Conservation (phyloP, 228 moss, liverwort and hornwort genomes). For the Sphagnum magellanicum region DNA sequence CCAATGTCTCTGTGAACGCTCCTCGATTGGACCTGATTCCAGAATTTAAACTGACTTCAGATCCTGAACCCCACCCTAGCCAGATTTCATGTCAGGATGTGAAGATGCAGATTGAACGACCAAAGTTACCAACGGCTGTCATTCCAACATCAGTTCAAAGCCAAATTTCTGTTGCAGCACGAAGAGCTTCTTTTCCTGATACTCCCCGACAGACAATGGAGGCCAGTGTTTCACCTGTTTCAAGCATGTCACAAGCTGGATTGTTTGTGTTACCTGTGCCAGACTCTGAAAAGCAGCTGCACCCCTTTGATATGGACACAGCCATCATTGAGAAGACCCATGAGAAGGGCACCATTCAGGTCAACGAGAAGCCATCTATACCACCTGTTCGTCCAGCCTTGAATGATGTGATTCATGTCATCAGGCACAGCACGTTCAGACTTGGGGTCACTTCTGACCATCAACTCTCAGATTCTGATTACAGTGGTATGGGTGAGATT, state of each 20-base stretch:
- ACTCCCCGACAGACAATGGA: slow-evolving; percentile 9
- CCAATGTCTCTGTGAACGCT: slow-evolving; percentile 89
- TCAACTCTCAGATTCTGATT: slow-evolving; percentile 30
- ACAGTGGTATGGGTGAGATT: slow-evolving; percentile 52
- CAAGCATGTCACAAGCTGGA: slow-evolving; percentile 17
- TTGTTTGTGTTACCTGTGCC: slow-evolving; percentile 25
- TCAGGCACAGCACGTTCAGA: slow-evolving; percentile 95
- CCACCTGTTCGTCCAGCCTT: slow-evolving; percentile 80
- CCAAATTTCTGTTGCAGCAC: slow-evolving; percentile 29
- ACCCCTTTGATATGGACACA: slow-evolving; percentile 23
- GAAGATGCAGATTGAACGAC: slow-evolving; percentile 18
- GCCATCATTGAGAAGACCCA: slow-evolving; percentile 58
- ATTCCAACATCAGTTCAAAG: slow-evolving; percentile 22
- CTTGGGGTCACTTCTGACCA: slow-evolving; percentile 53
- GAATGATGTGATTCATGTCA: slow-evolving; percentile 97
- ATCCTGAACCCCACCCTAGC: slow-evolving; percentile 28
- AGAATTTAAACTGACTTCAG: slow-evolving; percentile 60
- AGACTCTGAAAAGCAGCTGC: slow-evolving; percentile 22
- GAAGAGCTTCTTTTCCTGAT: slow-evolving; percentile 12
- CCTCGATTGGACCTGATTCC: slow-evolving; percentile 95
- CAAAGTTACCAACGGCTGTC: slow-evolving; percentile 31
- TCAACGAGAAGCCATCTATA: slow-evolving; percentile 43
- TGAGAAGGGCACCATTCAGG: slow-evolving; percentile 75
- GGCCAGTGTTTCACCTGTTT: slow-evolving; percentile 4
- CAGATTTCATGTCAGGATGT: slow-evolving; percentile 26